phyloP scores from a whole-genome alignment of 2,329 filamentous ascomycete species.

The Chaetomiaceae sp. region DNA sequence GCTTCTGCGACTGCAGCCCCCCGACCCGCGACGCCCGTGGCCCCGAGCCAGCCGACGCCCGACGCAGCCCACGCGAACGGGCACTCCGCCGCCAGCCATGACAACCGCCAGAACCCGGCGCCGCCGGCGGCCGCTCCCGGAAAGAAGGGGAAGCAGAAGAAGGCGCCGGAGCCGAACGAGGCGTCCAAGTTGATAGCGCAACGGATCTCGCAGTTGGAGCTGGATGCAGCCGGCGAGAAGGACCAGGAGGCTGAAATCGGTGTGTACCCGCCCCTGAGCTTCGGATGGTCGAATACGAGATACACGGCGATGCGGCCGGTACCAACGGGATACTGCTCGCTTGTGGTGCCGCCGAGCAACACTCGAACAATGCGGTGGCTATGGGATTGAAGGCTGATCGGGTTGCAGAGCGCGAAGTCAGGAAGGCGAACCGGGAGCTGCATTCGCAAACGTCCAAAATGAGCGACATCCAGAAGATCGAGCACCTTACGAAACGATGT shows the following conservation, averaged over 20 bases:
- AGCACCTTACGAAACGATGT: slow-evolving; percentile 84
- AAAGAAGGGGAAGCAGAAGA: slow-evolving; percentile 84
- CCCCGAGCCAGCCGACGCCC: slow-evolving; percentile 26
- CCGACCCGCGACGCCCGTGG: slow-evolving; percentile 30
- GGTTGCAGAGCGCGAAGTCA: slow-evolving; percentile 78
- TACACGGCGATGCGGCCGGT: neutral
- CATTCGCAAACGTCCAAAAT: slow-evolving; percentile 86
- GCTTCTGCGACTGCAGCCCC: slow-evolving; percentile 32
- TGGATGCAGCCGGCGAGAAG: slow-evolving; percentile 88
- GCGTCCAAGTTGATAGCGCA: slow-evolving; percentile 87
- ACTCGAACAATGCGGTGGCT: too few species aligned
- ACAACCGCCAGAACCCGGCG: slow-evolving; percentile 40
- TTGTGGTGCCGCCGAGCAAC: too few species aligned
- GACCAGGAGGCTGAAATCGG: slow-evolving; percentile 95
- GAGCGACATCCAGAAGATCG: slow-evolving; percentile 86
- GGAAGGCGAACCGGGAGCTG: slow-evolving; percentile 87
- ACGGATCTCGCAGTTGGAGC: slow-evolving; percentile 92
- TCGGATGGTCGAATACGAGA: too few species aligned
- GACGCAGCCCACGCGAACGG: slow-evolving; percentile 34
- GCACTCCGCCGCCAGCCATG: slow-evolving; percentile 33
- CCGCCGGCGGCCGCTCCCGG: slow-evolving; percentile 45
- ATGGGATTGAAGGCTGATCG: slow-evolving; percentile 29
- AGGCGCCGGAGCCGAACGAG: slow-evolving; percentile 77
- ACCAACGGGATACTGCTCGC: too few species aligned
- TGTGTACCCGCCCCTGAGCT: slow-evolving; percentile 36